Conservation (phyloP, 108 stramenopile species). For the Stephanodiscus minutulus region DNA sequence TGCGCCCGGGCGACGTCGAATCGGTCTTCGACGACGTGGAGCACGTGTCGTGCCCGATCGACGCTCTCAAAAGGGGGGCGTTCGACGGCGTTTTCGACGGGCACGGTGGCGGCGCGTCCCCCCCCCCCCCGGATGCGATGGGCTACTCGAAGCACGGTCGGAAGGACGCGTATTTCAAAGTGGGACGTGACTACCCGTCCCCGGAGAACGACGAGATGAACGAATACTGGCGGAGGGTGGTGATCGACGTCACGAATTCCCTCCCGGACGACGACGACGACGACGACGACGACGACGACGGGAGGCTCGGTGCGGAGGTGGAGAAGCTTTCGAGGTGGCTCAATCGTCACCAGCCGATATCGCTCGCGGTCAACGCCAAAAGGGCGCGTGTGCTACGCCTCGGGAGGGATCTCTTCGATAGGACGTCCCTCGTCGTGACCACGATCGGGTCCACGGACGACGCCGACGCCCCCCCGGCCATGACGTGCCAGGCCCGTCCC, state of each 20-base stretch:
- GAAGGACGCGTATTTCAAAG: conserved; percentile 65
- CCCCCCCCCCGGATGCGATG: conserved; percentile 31
- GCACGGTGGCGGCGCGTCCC: conserved; percentile 64
- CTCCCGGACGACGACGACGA: conserved; percentile 25
- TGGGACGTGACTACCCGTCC: conserved; percentile 50
- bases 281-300: conserved; percentile 11
- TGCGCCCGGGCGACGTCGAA: conserved; percentile 51
- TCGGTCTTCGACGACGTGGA: conserved; percentile 49
- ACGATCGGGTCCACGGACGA: conserved; percentile 73
- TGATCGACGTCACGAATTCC: conserved; percentile 72
- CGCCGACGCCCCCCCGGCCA: conserved; percentile 57
- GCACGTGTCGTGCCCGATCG: conserved; percentile 42
- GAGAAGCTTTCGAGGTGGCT: conserved; percentile 53
- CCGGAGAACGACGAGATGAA: conserved; percentile 49
- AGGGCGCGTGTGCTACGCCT: conserved; percentile 55
- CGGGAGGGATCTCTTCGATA: conserved; percentile 66
- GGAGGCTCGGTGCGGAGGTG: conserved; percentile 26
- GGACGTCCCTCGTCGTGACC: conserved; percentile 76
- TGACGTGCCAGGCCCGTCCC: conserved; percentile 88
- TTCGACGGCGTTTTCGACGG: conserved; percentile 76
- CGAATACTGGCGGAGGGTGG: conserved; percentile 85
- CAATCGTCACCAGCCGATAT: conserved; percentile 56
- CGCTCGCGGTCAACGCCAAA: conserved; percentile 76
- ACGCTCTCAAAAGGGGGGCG: conserved; percentile 50
- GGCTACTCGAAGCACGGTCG: conserved; percentile 58